phyloP scores from a whole-genome alignment of 202 grass and related monocot genomes.

The Saccharum hybrid region DNA sequence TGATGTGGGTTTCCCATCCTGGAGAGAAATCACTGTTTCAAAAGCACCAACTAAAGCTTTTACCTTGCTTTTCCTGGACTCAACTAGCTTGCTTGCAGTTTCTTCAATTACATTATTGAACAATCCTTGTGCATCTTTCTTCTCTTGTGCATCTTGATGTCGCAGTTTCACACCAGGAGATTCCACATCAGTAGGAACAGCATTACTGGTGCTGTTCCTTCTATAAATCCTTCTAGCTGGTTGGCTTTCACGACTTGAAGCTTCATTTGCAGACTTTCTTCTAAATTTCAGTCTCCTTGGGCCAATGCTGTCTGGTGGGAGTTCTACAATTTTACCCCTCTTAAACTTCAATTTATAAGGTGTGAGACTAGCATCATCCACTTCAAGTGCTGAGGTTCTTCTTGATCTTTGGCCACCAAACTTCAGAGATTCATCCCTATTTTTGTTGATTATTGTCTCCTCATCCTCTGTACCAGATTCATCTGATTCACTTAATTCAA shows the following conservation, averaged over 20 bases:
- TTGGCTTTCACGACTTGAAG: slow-evolving; percentile 40
- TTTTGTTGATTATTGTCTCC: slow-evolving; percentile 42
- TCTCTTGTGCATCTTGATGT: slow-evolving; percentile 68
- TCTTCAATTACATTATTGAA: slow-evolving; percentile 98
- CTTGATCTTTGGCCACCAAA: slow-evolving; percentile 36
- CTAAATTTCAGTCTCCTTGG: slow-evolving; percentile 72
- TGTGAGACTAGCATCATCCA: slow-evolving; percentile 44
- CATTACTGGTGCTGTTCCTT: slow-evolving; percentile 42
- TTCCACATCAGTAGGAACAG: slow-evolving; percentile 47
- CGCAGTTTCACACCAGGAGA: slow-evolving; percentile 62
- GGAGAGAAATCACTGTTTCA: slow-evolving; percentile 94
- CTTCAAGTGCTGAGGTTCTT: slow-evolving; percentile 29
- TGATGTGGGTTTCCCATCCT: slow-evolving; percentile 68
- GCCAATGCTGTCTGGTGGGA: slow-evolving; percentile 52
- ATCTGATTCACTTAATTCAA: slow-evolving; percentile 55
- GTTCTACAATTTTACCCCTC: slow-evolving; percentile 73
- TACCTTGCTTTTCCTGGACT: slow-evolving; percentile 89
- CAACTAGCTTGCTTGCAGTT: slow-evolving; percentile 85
- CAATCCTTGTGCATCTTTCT: slow-evolving; percentile 76
- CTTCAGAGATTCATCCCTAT: slow-evolving; percentile 38
- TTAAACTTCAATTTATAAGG: slow-evolving; percentile 81
- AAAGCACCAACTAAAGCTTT: slow-evolving; percentile 94
- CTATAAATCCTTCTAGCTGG: slow-evolving; percentile 50
- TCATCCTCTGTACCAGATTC: slow-evolving; percentile 47
- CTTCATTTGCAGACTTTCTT: slow-evolving; percentile 57